Percentiles rank a stretch among this genome's conserved stretches.
Evolutionary conservation across 257 asterid species (phyloP).

Genomic region (Solanum ossicruentum): DNA sequence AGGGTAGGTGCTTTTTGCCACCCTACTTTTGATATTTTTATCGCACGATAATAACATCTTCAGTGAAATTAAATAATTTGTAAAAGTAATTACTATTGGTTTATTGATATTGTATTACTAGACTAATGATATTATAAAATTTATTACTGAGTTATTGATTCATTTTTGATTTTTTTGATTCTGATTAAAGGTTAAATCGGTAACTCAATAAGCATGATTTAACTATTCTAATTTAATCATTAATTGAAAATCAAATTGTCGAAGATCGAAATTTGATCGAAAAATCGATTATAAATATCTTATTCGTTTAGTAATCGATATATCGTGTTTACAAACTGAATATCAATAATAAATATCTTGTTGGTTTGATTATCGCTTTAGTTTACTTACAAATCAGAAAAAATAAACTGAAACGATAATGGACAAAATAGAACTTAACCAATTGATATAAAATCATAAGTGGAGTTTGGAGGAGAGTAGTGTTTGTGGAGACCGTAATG

Average conservation of each 20-base stretch:
- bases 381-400: background rate
- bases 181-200: no score
- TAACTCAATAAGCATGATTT: background rate
- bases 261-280: rapidly evolving
- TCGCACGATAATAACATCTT: background rate
- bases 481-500: rapidly evolving
- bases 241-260: background rate
- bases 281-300: no score
- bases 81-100: no score
- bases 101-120: no score
- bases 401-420: background rate
- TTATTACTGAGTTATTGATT: no score
- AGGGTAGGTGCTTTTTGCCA: background rate
- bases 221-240: background rate
- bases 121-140: no score
- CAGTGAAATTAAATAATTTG: background rate
- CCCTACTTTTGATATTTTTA: background rate
- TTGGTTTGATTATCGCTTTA: rapidly evolving
- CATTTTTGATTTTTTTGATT: no score
- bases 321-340: no score
- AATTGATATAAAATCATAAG: background rate
- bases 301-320: no score
- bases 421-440: no score
- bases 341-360: background rate
- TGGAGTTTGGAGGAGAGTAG: background rate